A percentile compares a stretch with the other conserved stretches of the same genome.
Conservation (phyloP, 192 early-diverging fungal genomes). For the Pilaira anomala region DNA sequence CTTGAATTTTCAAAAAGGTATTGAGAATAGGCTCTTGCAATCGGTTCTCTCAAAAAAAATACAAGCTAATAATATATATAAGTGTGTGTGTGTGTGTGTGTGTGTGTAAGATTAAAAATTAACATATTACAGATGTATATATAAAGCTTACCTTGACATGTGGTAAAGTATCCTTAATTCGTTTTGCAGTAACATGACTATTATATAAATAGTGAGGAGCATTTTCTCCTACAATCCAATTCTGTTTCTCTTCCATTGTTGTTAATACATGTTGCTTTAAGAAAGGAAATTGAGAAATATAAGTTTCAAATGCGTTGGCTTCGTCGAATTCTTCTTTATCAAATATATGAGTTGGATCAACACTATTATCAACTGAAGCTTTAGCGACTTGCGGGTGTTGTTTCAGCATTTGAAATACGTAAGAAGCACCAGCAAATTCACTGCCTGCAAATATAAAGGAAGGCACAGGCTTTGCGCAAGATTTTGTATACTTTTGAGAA, state of each 20-base stretch:
- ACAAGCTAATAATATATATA: constrained; percentile 25
- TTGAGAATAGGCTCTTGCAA: constrained; percentile 50
- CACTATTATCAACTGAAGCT: constrained; percentile 36
- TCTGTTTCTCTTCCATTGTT: constrained; percentile 17
- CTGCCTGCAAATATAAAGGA: constrained; percentile 55
- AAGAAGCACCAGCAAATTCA: constrained; percentile 40
- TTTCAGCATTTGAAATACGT: constrained; percentile 42
- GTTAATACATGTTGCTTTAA: constrained; percentile 11
- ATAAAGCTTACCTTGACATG: constrained; percentile 38
- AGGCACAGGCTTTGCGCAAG: constrained; percentile 49
- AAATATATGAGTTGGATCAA: constrained; percentile 12
- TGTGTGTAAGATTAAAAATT: too few relatives aligned
- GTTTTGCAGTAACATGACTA: constrained; percentile 35
- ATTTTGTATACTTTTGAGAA: constrained; percentile 31
- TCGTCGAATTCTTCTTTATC: constrained; percentile 21
- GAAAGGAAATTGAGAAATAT: constrained; percentile 28
- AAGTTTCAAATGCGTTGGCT: constrained; percentile 26
- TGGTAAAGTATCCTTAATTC: constrained; percentile 45
- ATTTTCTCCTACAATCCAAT: constrained; percentile 31
- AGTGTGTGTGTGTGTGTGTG: not conserved
- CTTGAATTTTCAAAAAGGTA: constrained; percentile 28
- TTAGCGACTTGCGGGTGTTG: constrained; percentile 44
- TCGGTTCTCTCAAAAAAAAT: constrained; percentile 49
- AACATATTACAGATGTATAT: not conserved
- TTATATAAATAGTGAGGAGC: constrained; percentile 36